Base-by-base conservation (phyloP, 192 early-diverging fungal genomes). In the Cladochytrium replicatum region DNA sequence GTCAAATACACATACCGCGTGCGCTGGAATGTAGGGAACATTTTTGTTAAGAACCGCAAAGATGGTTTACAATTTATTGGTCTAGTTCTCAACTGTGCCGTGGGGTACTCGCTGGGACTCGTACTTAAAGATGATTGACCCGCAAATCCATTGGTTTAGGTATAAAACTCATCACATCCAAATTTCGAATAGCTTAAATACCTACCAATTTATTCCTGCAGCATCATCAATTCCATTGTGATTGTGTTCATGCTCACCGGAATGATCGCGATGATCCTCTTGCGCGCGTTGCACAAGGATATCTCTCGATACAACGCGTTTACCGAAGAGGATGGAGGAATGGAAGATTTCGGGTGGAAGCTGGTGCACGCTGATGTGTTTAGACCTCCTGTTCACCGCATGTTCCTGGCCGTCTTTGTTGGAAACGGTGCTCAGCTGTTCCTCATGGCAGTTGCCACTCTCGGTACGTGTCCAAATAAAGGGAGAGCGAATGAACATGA, bases 271-370 rank as follows among this genome's bases (percentile, higher is more conserved):
- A 73, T 79, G 65, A 75, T 79, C 45, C 64, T 79, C 15, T 41
- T 79, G 28, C 58, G 77, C 6, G 71, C 73, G 4, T 51, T 79
- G 17, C 72, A 77, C 61, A 68, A 69, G 52, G 77, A 79, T 48
- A 79, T 79, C 37, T 60, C 67, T 3, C 67, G 77, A 6, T 79
- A 79, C 64, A 79, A 79, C 47, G 52, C 51, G 3, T 54, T 67
- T 23, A 69, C 48, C n/a, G 64, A 59, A 8, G 60, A 75, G 32
- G 77, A 79, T 28, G 77, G 64, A 32, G 69, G 52, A 9, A 67
- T 77, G 52, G 77, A 79, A 47, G 77, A 79, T 40, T 77, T 76
- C 68, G 77, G 77, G 11, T 79, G 77, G 77, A 79, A 79, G 59
- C 66, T 79, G 27, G 77, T 79, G 19, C 77, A 79, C 44, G 77